Percentiles rank a stretch among this genome's conserved stretches.
These are phyloP conservation scores for Lyophyllum shimeji DNA, from an alignment of 768 basidiomycete species.

Conservation along the genomic window DNA sequence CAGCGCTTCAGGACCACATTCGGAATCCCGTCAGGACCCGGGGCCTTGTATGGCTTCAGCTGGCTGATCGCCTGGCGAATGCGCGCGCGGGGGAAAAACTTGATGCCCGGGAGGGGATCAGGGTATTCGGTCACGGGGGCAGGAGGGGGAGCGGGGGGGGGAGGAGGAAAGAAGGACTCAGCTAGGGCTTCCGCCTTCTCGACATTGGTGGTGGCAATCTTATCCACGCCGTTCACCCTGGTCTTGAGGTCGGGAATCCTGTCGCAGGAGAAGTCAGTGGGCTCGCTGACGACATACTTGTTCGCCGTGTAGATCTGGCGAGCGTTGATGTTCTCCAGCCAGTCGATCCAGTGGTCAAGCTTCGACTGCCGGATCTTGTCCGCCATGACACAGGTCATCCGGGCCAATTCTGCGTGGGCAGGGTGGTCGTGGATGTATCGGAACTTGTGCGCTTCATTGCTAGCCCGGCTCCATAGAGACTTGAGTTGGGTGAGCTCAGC, in stretches of 20 bases:
- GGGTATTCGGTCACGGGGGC: too few relatives aligned
- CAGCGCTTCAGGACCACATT: constrained; percentile 22
- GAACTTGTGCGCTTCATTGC: neutral
- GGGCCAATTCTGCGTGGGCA: neutral
- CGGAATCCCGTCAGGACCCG: constrained; percentile 4
- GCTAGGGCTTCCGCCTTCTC: too few relatives aligned
- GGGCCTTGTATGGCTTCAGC: too few relatives aligned
- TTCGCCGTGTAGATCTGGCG: neutral
- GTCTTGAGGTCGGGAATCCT: neutral
- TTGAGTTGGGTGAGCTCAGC: neutral
- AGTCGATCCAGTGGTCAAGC: neutral
- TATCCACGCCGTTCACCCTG: too few relatives aligned
- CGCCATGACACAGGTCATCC: neutral
- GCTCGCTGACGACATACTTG: neutral
- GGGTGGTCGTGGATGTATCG: neutral
- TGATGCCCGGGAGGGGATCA: too few relatives aligned
- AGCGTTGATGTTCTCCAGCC: neutral
- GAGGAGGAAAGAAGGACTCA: too few relatives aligned
- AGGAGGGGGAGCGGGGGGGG: too few relatives aligned
- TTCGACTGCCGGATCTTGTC: neutral
- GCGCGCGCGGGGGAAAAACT: too few relatives aligned
- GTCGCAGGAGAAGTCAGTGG: neutral
- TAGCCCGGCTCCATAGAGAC: neutral
- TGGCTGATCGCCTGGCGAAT: too few relatives aligned
- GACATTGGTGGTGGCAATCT: too few relatives aligned